Conservation (phyloP, 2,329 filamentous ascomycete species). For the Metarhizium rileyi region DNA sequence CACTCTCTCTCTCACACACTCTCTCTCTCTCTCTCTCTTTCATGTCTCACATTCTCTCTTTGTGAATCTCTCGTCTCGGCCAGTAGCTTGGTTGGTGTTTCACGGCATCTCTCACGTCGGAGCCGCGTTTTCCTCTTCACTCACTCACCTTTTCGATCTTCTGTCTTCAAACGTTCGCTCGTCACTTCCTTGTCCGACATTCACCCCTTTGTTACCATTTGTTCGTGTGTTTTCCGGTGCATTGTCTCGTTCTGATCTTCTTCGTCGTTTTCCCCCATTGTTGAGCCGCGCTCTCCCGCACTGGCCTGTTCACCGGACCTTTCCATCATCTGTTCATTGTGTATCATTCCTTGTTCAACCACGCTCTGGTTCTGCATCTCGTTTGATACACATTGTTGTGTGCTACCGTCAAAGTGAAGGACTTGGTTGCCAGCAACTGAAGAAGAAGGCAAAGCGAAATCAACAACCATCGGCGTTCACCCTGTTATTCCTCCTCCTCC, state of each 20-base stretch:
- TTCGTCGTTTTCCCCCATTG: not conserved
- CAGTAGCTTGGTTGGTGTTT: conserved; percentile 6
- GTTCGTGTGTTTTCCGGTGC: not conserved
- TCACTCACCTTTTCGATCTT: not conserved
- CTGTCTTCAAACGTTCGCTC: not conserved
- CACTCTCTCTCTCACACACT: not conserved
- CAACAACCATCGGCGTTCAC: not conserved
- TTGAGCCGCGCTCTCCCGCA: not conserved
- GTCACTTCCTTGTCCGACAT: conserved; percentile 1
- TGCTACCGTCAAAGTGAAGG: not conserved
- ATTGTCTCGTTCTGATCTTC: not conserved
- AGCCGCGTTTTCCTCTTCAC: not conserved
- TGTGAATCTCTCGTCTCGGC: conserved; percentile 1
- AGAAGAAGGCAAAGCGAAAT: not conserved
- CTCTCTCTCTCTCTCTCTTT: not conserved
- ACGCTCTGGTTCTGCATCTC: not conserved
- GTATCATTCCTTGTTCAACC: not conserved
- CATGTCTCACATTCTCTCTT: conserved; percentile 1
- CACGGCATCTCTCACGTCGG: conserved; percentile 8
- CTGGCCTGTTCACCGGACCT: not conserved
- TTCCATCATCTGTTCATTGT: not conserved
- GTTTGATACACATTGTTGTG: not conserved
- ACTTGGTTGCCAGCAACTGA: not conserved
- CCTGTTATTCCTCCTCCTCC: not conserved
- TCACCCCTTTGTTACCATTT: conserved; percentile 5